Percentiles rank a stretch among this genome's conserved stretches.
Evolutionary conservation across 768 basidiomycete species (phyloP).

Genomic region (Russula foetens): DNA sequence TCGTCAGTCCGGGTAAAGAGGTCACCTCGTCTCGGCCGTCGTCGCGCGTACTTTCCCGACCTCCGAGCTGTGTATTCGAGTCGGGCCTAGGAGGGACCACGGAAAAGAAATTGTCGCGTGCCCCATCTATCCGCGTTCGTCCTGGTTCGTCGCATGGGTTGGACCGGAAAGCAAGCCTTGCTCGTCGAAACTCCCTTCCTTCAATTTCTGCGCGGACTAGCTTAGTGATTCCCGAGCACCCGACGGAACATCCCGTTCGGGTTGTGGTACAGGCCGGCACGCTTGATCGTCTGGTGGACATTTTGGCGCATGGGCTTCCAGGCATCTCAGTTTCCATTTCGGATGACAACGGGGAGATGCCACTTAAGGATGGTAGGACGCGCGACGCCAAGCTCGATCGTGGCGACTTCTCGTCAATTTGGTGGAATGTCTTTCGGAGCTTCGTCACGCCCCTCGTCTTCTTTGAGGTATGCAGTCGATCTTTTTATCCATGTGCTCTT

Average conservation of each 20-base stretch:
- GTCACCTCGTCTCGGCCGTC: slow-evolving; percentile 47
- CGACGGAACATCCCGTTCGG: slow-evolving; percentile 62
- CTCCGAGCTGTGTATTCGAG: slow-evolving; percentile 26
- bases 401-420: slow-evolving; percentile 62
- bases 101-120: slow-evolving; percentile 42
- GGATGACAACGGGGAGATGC: slow-evolving; percentile 83
- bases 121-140: slow-evolving; percentile 73
- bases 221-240: slow-evolving; percentile 51
- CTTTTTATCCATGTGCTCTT: background rate
- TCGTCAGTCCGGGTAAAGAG: slow-evolving; percentile 48
- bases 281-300: slow-evolving; percentile 60
- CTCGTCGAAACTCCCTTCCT: slow-evolving; percentile 72
- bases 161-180: slow-evolving; percentile 70
- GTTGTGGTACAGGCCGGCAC: slow-evolving; percentile 77
- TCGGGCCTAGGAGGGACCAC: background rate
- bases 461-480: slow-evolving; percentile 56
- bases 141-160: slow-evolving; percentile 58
- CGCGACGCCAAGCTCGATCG: slow-evolving; percentile 66
- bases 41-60: slow-evolving; percentile 59
- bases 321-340: slow-evolving; percentile 74
- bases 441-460: slow-evolving; percentile 76
- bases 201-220: slow-evolving; percentile 57
- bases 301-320: slow-evolving; percentile 69
- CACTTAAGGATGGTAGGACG: slow-evolving; percentile 64
- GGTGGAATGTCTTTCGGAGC: slow-evolving; percentile 81